Evolutionary conservation across 805 yeast genomes (phyloP), one percentile per base, ranked within the genome.

Genomic region (Pichia pseudocactophila): DNA sequence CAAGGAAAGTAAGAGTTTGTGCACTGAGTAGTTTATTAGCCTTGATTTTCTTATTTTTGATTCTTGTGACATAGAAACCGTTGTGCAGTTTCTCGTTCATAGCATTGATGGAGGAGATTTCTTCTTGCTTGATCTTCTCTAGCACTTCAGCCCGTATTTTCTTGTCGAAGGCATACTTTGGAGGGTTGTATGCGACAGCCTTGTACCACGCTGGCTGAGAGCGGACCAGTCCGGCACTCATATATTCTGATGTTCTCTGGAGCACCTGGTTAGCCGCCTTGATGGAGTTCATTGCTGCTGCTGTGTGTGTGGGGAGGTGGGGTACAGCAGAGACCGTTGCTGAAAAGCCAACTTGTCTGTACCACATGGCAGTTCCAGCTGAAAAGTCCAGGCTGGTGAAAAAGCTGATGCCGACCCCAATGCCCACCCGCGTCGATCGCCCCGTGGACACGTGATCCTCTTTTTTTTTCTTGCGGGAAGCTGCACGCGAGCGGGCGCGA

Each of bases 171-270:
- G 78, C 76, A 46, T 73, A 72, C 34, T 74, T 67, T 30, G 97
- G 97, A 32, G 97, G 97, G 52, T 81, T 71, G 22, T 79, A 71
- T 4, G 85, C 84, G 13, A 92, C 87, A 6, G 84, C 90, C 49
- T 80, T 78, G 62, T 73, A 87, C 98, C 97, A 92, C 1, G 80
- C 80, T 2, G 98, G 98, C 55, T 82, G 81, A 27, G 71, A 63
- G 27, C 62, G 68, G 37, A 87, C 69, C n/a, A 81, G 66, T 2
- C 94, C 90, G 0, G 84, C 73, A 52, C 70, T 70, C 49, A 90
- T 64, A 52, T 79, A 79, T 45, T 82, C 80, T 2, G 96, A 80
- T 0, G 96, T 84, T 55, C 88, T 76, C 61, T 83, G 83, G 36
- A 89, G 73, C 3, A 89, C 83, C 49, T 76, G 76, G 26, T 80